Percentiles rank a stretch among this genome's conserved stretches.
Conservation (phyloP, 2,329 filamentous ascomycete species). For the Westerdykella ornata region DNA sequence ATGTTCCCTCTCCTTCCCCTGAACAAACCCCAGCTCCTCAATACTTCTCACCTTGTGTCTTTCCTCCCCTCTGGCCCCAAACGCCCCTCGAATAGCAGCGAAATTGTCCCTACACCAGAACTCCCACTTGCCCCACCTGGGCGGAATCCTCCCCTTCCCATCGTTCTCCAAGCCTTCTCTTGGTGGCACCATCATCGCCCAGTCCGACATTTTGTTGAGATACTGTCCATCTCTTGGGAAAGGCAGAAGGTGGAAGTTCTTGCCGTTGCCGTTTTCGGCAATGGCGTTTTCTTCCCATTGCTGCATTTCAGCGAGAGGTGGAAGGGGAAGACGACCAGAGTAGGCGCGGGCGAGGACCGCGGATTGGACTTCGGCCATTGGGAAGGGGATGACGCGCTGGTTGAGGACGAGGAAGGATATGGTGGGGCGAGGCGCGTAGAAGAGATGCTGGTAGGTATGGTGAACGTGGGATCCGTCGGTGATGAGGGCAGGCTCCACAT, state of each 20-base stretch:
- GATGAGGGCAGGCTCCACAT: conserved; percentile 54
- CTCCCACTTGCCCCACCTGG: conserved; percentile 63
- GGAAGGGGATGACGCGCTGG: conserved; percentile 83
- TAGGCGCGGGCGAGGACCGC: conserved; percentile 72
- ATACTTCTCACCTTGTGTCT: conserved; percentile 55
- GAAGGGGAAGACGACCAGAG: conserved; percentile 62
- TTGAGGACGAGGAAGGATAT: conserved; percentile 70
- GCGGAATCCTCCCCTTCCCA: conserved; percentile 58
- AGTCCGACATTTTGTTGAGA: conserved; percentile 62
- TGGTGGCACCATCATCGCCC: conserved; percentile 45
- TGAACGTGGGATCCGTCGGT: conserved; percentile 63
- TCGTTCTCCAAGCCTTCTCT: conserved; percentile 39
- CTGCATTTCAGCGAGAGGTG: conserved; percentile 57
- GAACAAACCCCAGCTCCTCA: conserved; percentile 66
- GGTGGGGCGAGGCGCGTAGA: conserved; percentile 69
- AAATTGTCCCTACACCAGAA: conserved; percentile 67
- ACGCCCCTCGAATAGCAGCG: conserved; percentile 63
- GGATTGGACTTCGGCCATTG: conserved; percentile 69
- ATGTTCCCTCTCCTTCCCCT: conserved; percentile 18
- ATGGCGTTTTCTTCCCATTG: conserved; percentile 54
- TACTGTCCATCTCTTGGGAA: conserved; percentile 61
- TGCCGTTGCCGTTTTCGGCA: conserved; percentile 42
- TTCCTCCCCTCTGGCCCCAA: conserved; percentile 57
- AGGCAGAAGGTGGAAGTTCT: conserved; percentile 49
- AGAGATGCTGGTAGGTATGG: conserved; percentile 71